phyloP scores from a whole-genome alignment of 306 rosid species.

The Pachyrhizus erosus region DNA sequence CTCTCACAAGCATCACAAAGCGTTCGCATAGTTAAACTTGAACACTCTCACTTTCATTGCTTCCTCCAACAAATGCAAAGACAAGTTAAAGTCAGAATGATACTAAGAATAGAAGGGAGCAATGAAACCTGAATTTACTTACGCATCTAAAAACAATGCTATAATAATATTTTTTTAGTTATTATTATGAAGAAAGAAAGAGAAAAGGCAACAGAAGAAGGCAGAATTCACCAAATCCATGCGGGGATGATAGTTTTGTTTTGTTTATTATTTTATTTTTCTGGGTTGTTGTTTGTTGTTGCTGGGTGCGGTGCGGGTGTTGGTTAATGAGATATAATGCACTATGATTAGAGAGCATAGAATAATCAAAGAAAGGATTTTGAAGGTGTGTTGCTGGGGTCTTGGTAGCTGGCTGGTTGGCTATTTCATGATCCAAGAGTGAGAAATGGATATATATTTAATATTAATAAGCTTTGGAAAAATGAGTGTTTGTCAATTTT shows the following conservation, averaged over 20 bases:
- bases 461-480: neutral
- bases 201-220: constrained; percentile 41
- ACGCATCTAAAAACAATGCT: neutral
- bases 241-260: constrained; percentile 34
- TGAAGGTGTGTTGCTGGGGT: neutral
- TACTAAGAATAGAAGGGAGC: neutral
- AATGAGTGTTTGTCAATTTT: constrained; percentile 51
- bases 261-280: constrained; percentile 13
- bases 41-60: constrained; percentile 66
- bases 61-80: constrained; percentile 45
- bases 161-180: neutral
- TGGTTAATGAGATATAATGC: constrained; percentile 26
- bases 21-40: constrained; percentile 76
- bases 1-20: constrained; percentile 98
- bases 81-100: constrained; percentile 30
- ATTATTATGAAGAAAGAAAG: neutral
- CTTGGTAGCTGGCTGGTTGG: neutral
- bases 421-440: neutral
- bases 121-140: neutral
- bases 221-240: constrained; percentile 60
- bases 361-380: neutral
- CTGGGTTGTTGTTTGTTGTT: neutral
- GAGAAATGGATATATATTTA: neutral
- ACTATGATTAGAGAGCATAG: constrained; percentile 11
- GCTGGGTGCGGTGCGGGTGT: constrained; percentile 16